Conservation (phyloP, 768 basidiomycete genomes). For the Hortiboletus flavorubellus region DNA sequence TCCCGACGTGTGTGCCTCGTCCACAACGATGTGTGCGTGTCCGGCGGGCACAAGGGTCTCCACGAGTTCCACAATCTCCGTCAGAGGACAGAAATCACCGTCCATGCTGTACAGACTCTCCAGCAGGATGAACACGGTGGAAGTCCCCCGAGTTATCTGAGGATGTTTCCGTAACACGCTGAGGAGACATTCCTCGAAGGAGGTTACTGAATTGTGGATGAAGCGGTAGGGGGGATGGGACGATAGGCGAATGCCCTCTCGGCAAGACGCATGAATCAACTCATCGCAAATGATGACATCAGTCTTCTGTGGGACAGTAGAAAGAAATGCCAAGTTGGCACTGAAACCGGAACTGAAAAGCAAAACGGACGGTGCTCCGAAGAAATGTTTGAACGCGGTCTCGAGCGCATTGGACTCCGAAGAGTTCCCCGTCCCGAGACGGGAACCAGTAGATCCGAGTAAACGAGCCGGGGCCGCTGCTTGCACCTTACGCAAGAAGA, state of each 20-base stretch:
- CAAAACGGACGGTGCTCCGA: conserved; percentile 39
- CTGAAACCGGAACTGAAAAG: conserved; percentile 53
- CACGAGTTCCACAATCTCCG: conserved; percentile 38
- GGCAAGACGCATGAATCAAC: conserved; percentile 48
- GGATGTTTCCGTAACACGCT: conserved; percentile 22
- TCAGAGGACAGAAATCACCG: conserved; percentile 50
- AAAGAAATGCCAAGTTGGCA: conserved; percentile 50
- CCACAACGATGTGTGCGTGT: conserved; percentile 45
- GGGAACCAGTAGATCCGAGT: conserved; percentile 49
- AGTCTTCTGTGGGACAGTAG: conserved; percentile 39
- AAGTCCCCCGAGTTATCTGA: conserved; percentile 21
- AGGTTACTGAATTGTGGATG: conserved; percentile 43
- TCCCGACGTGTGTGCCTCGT: conserved; percentile 58
- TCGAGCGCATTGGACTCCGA: conserved; percentile 14
- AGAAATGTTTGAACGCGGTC: conserved; percentile 8
- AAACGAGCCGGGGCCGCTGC: conserved; percentile 19
- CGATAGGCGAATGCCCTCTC: conserved; percentile 49
- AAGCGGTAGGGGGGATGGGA: conserved; percentile 33
- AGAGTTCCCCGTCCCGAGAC: conserved; percentile 43
- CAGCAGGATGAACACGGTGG: conserved; percentile 45
- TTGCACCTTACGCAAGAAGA: conserved; percentile 32
- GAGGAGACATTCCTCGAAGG: conserved; percentile 32
- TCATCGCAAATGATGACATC: conserved; percentile 55
- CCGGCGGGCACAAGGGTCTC: conserved; percentile 36
- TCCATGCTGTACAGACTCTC: conserved; percentile 64